A percentile compares a stretch with the other conserved stretches of the same genome.
These are phyloP conservation scores for Neostapfia colusana DNA, from an alignment of 176 grass and related monocot species.

Conservation along the genomic window DNA sequence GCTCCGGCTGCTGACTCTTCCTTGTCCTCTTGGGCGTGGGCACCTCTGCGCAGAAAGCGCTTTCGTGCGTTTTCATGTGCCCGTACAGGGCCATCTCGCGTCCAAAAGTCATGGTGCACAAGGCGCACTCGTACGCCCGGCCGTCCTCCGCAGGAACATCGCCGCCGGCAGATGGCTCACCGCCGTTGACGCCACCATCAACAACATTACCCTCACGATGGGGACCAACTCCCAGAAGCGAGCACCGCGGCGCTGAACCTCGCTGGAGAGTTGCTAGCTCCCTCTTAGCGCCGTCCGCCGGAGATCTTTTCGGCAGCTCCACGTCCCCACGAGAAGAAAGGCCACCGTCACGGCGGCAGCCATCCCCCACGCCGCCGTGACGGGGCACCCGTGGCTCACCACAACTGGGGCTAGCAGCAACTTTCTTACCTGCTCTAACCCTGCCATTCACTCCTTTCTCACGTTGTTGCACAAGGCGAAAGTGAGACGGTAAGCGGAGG, in stretches of 20 bases:
- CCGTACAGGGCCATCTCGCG: neutral
- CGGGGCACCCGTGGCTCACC: neutral
- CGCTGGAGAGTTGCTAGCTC: neutral
- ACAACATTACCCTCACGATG: neutral
- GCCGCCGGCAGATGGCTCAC: neutral
- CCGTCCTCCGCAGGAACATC: fast-evolving
- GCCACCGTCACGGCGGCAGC: neutral
- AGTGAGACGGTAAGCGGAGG: fast-evolving
- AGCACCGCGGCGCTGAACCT: neutral
- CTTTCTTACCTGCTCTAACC: neutral
- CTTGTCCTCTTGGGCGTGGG: neutral
- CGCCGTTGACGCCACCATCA: neutral
- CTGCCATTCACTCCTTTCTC: fast-evolving
- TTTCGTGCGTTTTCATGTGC: neutral
- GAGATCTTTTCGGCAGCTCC: neutral
- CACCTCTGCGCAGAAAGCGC: too few relatives aligned
- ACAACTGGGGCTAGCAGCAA: neutral
- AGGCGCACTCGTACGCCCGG: neutral
- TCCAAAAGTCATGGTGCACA: neutral
- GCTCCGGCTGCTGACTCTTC: neutral
- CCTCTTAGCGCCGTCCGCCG: fast-evolving
- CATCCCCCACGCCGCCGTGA: too few relatives aligned
- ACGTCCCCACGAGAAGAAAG: neutral
- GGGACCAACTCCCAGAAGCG: neutral
- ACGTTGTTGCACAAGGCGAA: fast-evolving